These are phyloP conservation scores for Trametes hirsuta DNA, from an alignment of 1,284 basidiomycete species.

Conservation along the genomic window DNA sequence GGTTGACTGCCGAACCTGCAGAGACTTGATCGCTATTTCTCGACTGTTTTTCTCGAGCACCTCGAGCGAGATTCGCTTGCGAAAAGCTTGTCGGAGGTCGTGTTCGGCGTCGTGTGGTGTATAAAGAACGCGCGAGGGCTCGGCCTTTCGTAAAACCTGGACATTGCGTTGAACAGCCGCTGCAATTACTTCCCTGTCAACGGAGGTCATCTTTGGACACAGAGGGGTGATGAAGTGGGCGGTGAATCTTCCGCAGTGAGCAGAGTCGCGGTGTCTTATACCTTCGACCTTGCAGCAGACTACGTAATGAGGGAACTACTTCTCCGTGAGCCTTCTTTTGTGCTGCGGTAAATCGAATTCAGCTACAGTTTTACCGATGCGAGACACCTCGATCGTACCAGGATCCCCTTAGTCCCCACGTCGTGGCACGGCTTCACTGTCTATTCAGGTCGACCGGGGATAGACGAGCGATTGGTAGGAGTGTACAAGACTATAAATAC, in stretches of 20 bases:
- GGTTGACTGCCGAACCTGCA: constrained; percentile 6
- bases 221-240: neutral
- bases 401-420: too few species aligned
- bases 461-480: too few species aligned
- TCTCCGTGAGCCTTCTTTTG: too few species aligned
- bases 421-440: too few species aligned
- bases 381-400: too few species aligned
- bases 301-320: too few species aligned
- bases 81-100: constrained; percentile 9
- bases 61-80: constrained; percentile 8
- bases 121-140: constrained; percentile 9
- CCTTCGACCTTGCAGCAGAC: neutral
- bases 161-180: constrained; percentile 3
- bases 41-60: constrained; percentile 6
- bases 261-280: neutral
- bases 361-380: too few species aligned
- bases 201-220: neutral
- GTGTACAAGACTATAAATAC: too few species aligned
- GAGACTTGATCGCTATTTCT: constrained; percentile 11
- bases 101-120: constrained; percentile 15
- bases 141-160: neutral
- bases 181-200: neutral
- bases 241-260: neutral
- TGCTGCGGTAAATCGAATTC: too few species aligned
- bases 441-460: too few species aligned